phyloP scores from a whole-genome alignment of 2,329 filamentous ascomycete species.

The Didymellaceae sp. region DNA sequence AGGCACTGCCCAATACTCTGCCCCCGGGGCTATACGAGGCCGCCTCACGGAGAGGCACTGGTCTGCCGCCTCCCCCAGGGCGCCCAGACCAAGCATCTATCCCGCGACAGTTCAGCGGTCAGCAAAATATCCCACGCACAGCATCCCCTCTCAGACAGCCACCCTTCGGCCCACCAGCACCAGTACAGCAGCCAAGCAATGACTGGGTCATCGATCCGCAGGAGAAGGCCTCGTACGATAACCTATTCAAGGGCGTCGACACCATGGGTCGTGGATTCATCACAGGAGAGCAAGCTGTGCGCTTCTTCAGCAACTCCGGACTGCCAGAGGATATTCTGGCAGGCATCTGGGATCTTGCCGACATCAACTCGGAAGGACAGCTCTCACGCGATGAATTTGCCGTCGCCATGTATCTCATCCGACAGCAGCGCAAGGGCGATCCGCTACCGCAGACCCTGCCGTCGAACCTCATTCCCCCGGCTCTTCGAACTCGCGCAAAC shows the following conservation, averaged over 20 bases:
- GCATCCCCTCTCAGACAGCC: slow-evolving; percentile 63
- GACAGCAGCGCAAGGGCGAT: slow-evolving; percentile 78
- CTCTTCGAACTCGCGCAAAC: slow-evolving; percentile 66
- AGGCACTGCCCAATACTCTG: slow-evolving; percentile 78
- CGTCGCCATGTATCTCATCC: slow-evolving; percentile 95
- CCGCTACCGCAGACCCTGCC: slow-evolving; percentile 79
- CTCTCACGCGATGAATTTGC: slow-evolving; percentile 91
- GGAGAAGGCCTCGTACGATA: slow-evolving; percentile 88
- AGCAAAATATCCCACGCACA: slow-evolving; percentile 57
- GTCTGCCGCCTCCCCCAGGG: slow-evolving; percentile 50
- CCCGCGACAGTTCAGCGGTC: slow-evolving; percentile 81
- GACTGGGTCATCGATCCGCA: slow-evolving; percentile 84
- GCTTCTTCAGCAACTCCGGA: slow-evolving; percentile 91
- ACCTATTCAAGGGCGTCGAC: slow-evolving; percentile 83
- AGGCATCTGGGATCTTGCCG: slow-evolving; percentile 95
- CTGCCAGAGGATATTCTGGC: slow-evolving; percentile 87
- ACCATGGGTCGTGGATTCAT: slow-evolving; percentile 81
- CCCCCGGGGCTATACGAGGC: slow-evolving; percentile 90
- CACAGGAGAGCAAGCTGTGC: slow-evolving; percentile 91
- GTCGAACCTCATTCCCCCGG: slow-evolving; percentile 82
- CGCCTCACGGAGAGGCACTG: slow-evolving; percentile 67
- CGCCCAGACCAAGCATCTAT: slow-evolving; percentile 67
- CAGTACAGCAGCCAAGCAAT: slow-evolving; percentile 61
- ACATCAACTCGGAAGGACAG: slow-evolving; percentile 88
- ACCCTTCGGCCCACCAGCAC: slow-evolving; percentile 57